Evolutionary conservation across 495 filamentous ascomycete species (phyloP).

Genomic region (Friedmanniomyces endolithicus): DNA sequence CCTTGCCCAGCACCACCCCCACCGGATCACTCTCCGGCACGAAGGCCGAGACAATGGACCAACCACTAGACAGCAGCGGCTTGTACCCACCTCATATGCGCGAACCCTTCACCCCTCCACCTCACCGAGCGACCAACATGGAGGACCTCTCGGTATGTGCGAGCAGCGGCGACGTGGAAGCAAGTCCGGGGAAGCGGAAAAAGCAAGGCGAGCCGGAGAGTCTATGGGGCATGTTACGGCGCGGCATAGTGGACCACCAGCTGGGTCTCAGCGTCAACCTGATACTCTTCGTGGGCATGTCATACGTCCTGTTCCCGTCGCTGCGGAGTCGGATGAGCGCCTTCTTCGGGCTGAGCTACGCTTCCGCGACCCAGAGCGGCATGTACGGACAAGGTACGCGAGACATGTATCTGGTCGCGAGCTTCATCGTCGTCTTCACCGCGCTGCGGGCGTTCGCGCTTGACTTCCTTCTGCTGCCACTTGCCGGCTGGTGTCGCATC

Average conservation of each 20-base stretch:
- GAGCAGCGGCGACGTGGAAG: not conserved
- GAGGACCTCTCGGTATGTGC: not conserved
- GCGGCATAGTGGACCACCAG: conserved; percentile 18
- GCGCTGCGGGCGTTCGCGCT: conserved; percentile 73
- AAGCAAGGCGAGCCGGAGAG: conserved; percentile 2
- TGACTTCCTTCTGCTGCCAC: conserved; percentile 71
- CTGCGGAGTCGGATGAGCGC: conserved; percentile 65
- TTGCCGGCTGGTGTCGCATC: conserved; percentile 57
- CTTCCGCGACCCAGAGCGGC: conserved; percentile 37
- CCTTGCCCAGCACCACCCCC: no score
- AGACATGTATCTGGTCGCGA: conserved; percentile 66
- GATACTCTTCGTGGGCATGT: conserved; percentile 60
- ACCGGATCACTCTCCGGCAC: not conserved
- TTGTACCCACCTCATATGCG: conserved; percentile 6
- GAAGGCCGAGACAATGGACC: not conserved
- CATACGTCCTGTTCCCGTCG: conserved; percentile 67
- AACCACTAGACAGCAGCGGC: not conserved
- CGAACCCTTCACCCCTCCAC: conserved; percentile 5
- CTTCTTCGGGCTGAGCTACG: conserved; percentile 75
- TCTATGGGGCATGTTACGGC: conserved; percentile 11
- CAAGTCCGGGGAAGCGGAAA: not conserved
- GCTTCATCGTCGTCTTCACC: conserved; percentile 74
- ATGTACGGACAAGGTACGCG: conserved; percentile 63
- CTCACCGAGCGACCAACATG: not conserved
- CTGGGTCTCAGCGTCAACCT: conserved; percentile 62